Percentiles rank a stretch among this genome's conserved stretches.
Conservation (phyloP, 352 stramenopile genomes). For the Phytophthora fragariae region DNA sequence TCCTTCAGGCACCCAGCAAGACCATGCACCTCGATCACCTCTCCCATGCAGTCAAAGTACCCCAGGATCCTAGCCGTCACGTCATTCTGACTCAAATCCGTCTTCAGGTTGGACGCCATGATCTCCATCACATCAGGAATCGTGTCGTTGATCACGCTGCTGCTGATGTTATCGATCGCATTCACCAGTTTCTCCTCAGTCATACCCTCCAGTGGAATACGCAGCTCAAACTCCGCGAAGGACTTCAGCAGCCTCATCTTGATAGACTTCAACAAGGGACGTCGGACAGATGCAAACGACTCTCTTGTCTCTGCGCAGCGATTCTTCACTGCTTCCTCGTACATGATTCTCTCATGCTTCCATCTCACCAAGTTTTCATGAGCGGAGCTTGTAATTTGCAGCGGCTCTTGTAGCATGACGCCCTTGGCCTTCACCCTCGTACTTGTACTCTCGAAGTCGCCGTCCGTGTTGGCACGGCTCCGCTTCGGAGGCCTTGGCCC, state of each 20-base stretch:
- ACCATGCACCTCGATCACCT: neutral
- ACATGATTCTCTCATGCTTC: neutral
- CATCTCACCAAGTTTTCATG: neutral
- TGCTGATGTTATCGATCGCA: neutral
- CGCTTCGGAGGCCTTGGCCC: neutral
- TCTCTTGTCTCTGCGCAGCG: neutral
- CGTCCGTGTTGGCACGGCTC: neutral
- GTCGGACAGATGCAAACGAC: neutral
- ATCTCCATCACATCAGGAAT: neutral
- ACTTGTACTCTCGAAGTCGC: neutral
- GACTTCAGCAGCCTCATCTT: neutral
- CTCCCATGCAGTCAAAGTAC: neutral
- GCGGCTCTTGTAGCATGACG: neutral
- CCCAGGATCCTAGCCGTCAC: neutral
- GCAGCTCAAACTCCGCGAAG: neutral
- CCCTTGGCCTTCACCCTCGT: neutral
- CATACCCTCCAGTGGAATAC: neutral
- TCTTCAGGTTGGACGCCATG: neutral
- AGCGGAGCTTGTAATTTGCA: neutral
- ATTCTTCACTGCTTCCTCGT: neutral
- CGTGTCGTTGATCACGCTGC: neutral
- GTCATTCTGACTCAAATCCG: neutral
- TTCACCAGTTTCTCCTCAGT: neutral
- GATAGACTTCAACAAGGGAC: neutral
- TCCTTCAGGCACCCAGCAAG: neutral